phyloP scores from a whole-genome alignment of 352 stramenopile genomes.

The Pythium monospermum region DNA sequence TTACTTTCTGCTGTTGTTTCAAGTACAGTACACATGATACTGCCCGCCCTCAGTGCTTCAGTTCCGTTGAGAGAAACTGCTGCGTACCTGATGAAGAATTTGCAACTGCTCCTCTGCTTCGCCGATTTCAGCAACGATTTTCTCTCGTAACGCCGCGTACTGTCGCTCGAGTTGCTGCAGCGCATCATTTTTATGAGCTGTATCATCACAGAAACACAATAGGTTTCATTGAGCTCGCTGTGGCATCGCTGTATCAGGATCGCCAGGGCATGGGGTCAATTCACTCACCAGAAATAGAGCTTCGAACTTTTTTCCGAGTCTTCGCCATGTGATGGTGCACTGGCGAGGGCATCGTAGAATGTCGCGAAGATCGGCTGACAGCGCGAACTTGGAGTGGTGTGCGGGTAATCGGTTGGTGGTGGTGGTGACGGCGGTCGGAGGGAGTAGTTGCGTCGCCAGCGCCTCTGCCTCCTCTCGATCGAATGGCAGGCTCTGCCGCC shows the following conservation, averaged over 20 bases:
- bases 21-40: neutral
- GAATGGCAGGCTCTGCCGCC: too few species aligned
- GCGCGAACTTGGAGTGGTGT: conserved; percentile 12
- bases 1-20: conserved; percentile 4
- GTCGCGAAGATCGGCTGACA: neutral
- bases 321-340: conserved; percentile 13
- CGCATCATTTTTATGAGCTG: conserved; percentile 22
- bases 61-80: conserved; percentile 10
- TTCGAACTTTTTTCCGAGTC: conserved; percentile 16
- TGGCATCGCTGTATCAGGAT: neutral
- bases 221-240: neutral
- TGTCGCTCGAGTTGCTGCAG: conserved; percentile 21
- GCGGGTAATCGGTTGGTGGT: neutral
- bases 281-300: conserved; percentile 16
- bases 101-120: conserved; percentile 23
- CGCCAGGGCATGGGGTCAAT: neutral
- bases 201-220: conserved; percentile 13
- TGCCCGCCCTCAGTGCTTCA: neutral
- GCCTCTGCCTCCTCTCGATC: too few species aligned
- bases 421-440: neutral
- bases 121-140: conserved; percentile 18
- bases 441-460: too few species aligned
- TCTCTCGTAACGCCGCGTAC: conserved; percentile 24
- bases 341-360: conserved; percentile 1
- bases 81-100: conserved; percentile 21